phyloP scores from a whole-genome alignment of 148 eudicot genomes.

The Vaccinium macrocarpon region DNA sequence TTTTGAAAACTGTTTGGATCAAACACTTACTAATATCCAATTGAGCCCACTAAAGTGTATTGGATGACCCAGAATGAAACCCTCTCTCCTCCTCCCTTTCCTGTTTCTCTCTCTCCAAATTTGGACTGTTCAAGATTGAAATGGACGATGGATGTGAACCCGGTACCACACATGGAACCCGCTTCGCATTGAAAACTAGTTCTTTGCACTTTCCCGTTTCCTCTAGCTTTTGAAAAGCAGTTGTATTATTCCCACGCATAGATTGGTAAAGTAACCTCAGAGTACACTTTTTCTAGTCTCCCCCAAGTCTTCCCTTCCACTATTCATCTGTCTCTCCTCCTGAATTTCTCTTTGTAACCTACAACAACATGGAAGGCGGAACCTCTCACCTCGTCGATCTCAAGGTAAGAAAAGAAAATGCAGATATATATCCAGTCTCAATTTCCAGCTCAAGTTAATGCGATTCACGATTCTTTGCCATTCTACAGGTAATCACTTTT shows the following conservation, averaged over 20 bases:
- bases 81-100: no score
- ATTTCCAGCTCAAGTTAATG: neutral
- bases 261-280: neutral
- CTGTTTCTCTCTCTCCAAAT: no score
- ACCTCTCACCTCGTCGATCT: neutral
- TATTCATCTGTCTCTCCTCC: neutral
- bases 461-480: neutral
- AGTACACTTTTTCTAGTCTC: neutral
- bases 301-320: neutral
- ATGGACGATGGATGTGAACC: no score
- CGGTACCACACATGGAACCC: no score
- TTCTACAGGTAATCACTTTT: neutral
- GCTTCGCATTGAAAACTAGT: no score
- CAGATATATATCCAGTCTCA: neutral
- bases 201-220: no score
- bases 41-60: no score
- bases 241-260: neutral
- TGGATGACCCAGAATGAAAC: no score
- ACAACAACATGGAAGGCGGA: neutral
- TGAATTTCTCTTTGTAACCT: neutral
- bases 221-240: neutral
- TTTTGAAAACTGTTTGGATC: no score
- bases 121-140: no score
- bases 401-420: neutral
- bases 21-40: no score